Conservation (phyloP, 768 basidiomycete species). For the Tephrocybe sp. region DNA sequence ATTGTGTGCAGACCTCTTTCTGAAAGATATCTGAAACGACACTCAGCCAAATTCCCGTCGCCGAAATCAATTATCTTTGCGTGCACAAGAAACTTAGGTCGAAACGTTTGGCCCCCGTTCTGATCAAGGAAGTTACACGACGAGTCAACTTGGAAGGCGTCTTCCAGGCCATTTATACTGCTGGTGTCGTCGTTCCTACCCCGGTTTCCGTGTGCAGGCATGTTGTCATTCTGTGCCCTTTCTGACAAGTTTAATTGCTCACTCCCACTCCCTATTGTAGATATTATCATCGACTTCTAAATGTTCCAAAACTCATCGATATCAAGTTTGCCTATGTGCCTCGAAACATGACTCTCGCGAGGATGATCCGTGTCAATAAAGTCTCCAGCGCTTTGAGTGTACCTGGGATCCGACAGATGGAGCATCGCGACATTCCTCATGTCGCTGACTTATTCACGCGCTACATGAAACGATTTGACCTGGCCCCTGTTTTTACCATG, state of each 20-base stretch:
- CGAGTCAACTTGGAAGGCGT: constrained; percentile 86
- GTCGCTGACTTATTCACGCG: constrained; percentile 68
- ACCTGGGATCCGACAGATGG: constrained; percentile 83
- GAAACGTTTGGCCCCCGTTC: constrained; percentile 90
- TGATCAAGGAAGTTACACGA: constrained; percentile 96
- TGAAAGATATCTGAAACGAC: neutral
- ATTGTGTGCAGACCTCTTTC: constrained; percentile 2
- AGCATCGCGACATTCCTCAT: constrained; percentile 68
- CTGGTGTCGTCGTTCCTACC: constrained; percentile 89
- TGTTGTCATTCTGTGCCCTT: constrained; percentile 19
- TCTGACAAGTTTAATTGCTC: constrained; percentile 7
- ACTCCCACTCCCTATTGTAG: constrained; percentile 44
- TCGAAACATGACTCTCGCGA: constrained; percentile 84
- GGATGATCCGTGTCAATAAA: constrained; percentile 78
- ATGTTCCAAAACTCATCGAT: constrained; percentile 89
- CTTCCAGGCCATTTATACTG: constrained; percentile 98
- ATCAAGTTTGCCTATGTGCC: constrained; percentile 87
- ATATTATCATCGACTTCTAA: constrained; percentile 90
- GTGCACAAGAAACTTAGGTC: constrained; percentile 97
- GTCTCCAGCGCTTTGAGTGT: constrained; percentile 50
- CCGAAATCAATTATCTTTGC: constrained; percentile 97
- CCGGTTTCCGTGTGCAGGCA: constrained; percentile 85
- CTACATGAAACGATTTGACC: constrained; percentile 85
- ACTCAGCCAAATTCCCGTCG: constrained; percentile 49
- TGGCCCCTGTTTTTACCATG: constrained; percentile 68